A percentile compares a stretch with the other conserved stretches of the same genome.
These are phyloP conservation scores for Clonostachys solani DNA, from an alignment of 2,329 filamentous ascomycete genomes.

Conservation along the genomic window DNA sequence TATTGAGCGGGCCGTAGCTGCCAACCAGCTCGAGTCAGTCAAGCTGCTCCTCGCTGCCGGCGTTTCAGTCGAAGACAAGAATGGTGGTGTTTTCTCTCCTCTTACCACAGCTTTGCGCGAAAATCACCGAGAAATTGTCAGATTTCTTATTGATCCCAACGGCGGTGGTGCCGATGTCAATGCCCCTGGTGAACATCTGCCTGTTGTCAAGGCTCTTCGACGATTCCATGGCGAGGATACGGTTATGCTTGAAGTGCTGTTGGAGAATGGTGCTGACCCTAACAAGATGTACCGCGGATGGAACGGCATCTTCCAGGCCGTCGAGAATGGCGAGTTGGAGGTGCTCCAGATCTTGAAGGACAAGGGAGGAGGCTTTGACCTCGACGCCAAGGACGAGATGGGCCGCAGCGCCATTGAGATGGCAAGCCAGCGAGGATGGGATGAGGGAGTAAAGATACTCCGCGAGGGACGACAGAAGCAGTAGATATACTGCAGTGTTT, in stretches of 20 bases:
- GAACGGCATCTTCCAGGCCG: conserved; percentile 61
- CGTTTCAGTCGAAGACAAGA: conserved; percentile 66
- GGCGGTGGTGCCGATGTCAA: conserved; percentile 54
- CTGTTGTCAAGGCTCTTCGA: conserved; percentile 65
- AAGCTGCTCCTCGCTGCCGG: conserved; percentile 61
- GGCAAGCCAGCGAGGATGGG: conserved; percentile 52
- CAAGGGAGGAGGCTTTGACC: conserved; percentile 40
- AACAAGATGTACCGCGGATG: conserved; percentile 65
- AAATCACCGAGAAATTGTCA: conserved; percentile 54
- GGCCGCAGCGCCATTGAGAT: conserved; percentile 53
- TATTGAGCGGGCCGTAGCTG: conserved; percentile 63
- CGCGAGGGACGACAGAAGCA: background rate
- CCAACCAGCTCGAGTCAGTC: conserved; percentile 62
- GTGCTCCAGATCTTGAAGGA: conserved; percentile 48
- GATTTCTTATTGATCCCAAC: conserved; percentile 56
- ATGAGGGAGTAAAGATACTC: conserved; percentile 48
- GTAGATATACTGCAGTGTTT: no score
- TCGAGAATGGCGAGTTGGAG: conserved; percentile 57
- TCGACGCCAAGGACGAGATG: conserved; percentile 48
- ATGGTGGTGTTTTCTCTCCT: conserved; percentile 67
- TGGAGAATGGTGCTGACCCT: conserved; percentile 60
- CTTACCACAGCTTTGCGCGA: conserved; percentile 66
- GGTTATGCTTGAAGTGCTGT: conserved; percentile 57
- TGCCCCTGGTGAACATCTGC: conserved; percentile 65
- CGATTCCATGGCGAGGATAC: conserved; percentile 51